Evolutionary conservation across 2,329 filamentous ascomycete species (phyloP).

Genomic region (Rhytidhysteron rufulum): DNA sequence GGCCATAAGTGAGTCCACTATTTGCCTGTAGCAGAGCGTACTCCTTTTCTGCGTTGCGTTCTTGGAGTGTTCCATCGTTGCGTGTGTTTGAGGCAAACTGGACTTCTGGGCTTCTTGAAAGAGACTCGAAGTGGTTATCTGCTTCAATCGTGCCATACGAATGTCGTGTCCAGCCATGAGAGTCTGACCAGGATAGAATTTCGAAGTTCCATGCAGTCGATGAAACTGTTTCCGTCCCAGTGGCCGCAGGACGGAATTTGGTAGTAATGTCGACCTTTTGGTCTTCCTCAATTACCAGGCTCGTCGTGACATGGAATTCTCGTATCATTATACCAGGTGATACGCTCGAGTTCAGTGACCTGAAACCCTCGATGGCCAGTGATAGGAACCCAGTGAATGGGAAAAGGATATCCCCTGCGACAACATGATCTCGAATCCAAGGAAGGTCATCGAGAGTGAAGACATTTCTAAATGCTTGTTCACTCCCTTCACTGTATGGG

Average conservation of each 20-base stretch:
- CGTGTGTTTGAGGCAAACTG: too few relatives aligned
- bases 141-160: not conserved
- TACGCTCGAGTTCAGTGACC: not conserved
- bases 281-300: not conserved
- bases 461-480: not conserved
- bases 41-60: not conserved
- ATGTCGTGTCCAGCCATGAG: not conserved
- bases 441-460: not conserved
- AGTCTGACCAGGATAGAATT: not conserved
- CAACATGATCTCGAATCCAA: not conserved
- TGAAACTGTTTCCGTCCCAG: not conserved
- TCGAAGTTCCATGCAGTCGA: not conserved
- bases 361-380: not conserved
- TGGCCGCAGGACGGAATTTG: not conserved
- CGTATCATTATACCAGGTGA: not conserved
- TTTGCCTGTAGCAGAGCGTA: not conserved
- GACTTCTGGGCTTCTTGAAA: too few relatives aligned
- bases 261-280: not conserved
- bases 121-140: too few relatives aligned
- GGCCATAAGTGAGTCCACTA: not conserved
- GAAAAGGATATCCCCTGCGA: not conserved
- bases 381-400: not conserved
- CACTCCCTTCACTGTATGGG: not conserved
- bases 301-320: not conserved
- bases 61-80: not conserved